These are phyloP conservation scores for Nannizzia gypsea DNA, from an alignment of 2,329 filamentous ascomycete genomes.

Conservation along the genomic window DNA sequence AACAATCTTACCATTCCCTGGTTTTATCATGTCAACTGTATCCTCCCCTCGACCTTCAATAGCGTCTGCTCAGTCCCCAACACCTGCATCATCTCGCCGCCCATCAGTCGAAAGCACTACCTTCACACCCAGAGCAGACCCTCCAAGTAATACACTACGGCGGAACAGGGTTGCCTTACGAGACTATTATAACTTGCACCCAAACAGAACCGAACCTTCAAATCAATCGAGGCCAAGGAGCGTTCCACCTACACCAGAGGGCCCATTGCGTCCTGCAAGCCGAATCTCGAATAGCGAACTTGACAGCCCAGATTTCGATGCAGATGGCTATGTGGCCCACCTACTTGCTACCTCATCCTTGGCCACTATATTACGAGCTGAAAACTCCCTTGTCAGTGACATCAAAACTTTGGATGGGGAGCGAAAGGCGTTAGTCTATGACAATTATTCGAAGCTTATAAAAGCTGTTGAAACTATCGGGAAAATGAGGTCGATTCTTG, in stretches of 20 bases:
- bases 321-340: constrained; percentile 44
- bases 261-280: constrained; percentile 29
- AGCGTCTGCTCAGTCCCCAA: constrained; percentile 46
- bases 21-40: constrained; percentile 43
- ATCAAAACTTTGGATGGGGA: constrained; percentile 86
- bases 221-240: constrained; percentile 24
- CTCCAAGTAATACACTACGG: constrained; percentile 31
- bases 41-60: constrained; percentile 49
- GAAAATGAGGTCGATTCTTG: constrained; percentile 45
- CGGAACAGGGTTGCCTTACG: constrained; percentile 77
- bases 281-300: constrained; percentile 45
- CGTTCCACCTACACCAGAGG: constrained; percentile 27
- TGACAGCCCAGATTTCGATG: constrained; percentile 60
- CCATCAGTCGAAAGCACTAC: constrained; percentile 54
- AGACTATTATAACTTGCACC: constrained; percentile 83
- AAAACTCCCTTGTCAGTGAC: constrained; percentile 46
- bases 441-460: constrained; percentile 96
- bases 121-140: constrained; percentile 32
- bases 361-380: constrained; percentile 34
- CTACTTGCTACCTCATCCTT: constrained; percentile 32
- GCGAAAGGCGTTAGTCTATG: constrained; percentile 92
- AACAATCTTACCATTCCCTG: too few relatives aligned
- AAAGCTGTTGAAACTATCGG: constrained; percentile 92
- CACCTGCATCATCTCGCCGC: constrained; percentile 63
- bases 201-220: constrained; percentile 29